Base-by-base conservation (phyloP, 768 basidiomycete species). In the Suillus subluteus region DNA sequence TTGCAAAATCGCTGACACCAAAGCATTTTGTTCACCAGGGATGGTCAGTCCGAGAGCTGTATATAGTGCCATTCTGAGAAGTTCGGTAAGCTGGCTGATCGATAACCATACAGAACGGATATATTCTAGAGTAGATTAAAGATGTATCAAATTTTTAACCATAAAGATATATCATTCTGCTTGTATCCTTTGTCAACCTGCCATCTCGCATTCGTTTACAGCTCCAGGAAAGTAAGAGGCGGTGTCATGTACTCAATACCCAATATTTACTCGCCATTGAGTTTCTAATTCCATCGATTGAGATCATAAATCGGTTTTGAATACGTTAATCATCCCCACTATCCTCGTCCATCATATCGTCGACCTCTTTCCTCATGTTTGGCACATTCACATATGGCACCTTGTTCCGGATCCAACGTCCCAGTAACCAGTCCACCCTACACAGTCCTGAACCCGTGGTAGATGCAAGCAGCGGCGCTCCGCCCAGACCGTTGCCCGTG, bases 391-490 rank as follows among this genome's bases (percentile, higher is more conserved):
- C 82, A 78, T 92, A 94, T 2, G 92, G 91, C 7, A 88, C 76
- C 71, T 82, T 86, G 56, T 86, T 88, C 61, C 82, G 86, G 50
- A 86, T 79, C 88, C 90, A 96, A 66, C 88, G 79, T n/a, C 95
- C 95, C 71, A 84, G 78, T 18, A 96, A 73, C 72, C 88, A 87
- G 71, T 99, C 96, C 12, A 99, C 84, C 59, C 97, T 81, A 71
- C 92, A 95, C 23, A 99, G 78, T 1, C 96, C 98, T 11, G 91
- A 90, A 6, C 88, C 94, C 15, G 91, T 94, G 0, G 88, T 91
- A 21, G 91, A 91, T 2, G 91, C 95, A 23, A 96, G 77, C 69
- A 95, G 71, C 23, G 79, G 84, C 61, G 82, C 86, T 23, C 78
- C 81, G 23, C 71, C 84, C 1, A 94, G 81, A 1, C 95, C 95